phyloP scores from a whole-genome alignment of 208 protist species.

The Strigomonas galati region DNA sequence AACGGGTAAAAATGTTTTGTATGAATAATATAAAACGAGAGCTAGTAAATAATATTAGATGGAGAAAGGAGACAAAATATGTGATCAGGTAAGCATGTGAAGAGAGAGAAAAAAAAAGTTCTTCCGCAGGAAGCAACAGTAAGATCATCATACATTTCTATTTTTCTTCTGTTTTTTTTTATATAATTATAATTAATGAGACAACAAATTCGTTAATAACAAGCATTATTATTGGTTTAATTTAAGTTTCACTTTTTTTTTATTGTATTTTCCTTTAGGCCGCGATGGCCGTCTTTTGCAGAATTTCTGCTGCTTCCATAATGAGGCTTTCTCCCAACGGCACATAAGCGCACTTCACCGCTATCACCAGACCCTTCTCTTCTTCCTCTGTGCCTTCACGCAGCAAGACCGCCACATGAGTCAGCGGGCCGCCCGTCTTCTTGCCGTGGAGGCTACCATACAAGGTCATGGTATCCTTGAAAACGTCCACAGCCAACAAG shows the following conservation, averaged over 20 bases:
- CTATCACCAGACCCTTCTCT: conserved; percentile 34
- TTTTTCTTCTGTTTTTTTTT: background rate
- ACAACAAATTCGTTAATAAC: background rate
- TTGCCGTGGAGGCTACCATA: conserved; percentile 55
- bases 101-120: too few relatives aligned
- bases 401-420: conserved; percentile 67
- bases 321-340: conserved; percentile 54
- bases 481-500: conserved; percentile 54
- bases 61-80: too few relatives aligned
- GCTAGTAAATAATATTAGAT: background rate
- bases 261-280: background rate
- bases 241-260: background rate
- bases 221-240: background rate
- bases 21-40: conserved; percentile 11
- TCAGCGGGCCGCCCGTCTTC: conserved; percentile 33
- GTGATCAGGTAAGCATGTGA: too few relatives aligned
- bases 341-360: conserved; percentile 42
- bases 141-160: background rate
- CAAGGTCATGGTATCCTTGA: conserved; percentile 62
- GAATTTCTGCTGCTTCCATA: background rate
- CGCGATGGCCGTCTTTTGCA: too few relatives aligned
- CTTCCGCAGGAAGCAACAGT: too few relatives aligned
- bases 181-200: background rate
- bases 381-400: conserved; percentile 41
- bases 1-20: conserved; percentile 10